phyloP scores from a whole-genome alignment of 192 early-diverging fungal genomes.

The Oehlia diaphana region DNA sequence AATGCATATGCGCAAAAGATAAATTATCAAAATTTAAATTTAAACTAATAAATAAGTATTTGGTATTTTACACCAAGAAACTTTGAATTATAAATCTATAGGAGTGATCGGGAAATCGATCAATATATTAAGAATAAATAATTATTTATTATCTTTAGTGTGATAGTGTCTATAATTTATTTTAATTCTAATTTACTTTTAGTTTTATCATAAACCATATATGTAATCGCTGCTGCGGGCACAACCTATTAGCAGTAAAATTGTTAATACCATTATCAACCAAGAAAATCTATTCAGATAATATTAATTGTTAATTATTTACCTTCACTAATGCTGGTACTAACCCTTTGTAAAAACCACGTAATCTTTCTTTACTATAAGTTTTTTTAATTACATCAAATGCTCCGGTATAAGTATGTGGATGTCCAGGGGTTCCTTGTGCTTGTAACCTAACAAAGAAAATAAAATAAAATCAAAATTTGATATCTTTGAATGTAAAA shows the following conservation, averaged over 20 bases:
- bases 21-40: no score
- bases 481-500: not conserved
- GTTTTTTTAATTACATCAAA: conserved; percentile 65
- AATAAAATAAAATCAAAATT: not conserved
- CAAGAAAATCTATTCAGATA: not conserved
- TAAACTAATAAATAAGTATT: no score
- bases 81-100: no score
- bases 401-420: conserved; percentile 61
- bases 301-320: not conserved
- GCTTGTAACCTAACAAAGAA: conserved; percentile 63
- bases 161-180: conserved; percentile 27
- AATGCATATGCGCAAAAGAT: no score
- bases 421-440: conserved; percentile 76
- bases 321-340: conserved; percentile 75
- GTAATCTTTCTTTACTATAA: conserved; percentile 57
- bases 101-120: no score
- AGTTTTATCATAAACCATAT: conserved; percentile 67
- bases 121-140: no score
- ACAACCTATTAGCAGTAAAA: conserved; percentile 46
- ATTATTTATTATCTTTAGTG: no score
- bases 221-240: conserved; percentile 72
- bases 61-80: no score
- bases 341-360: conserved; percentile 77
- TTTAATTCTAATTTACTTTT: conserved; percentile 49
- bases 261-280: not conserved